Base-by-base conservation (phyloP, 1,284 basidiomycete genomes). In the Ganoderma sp. region DNA sequence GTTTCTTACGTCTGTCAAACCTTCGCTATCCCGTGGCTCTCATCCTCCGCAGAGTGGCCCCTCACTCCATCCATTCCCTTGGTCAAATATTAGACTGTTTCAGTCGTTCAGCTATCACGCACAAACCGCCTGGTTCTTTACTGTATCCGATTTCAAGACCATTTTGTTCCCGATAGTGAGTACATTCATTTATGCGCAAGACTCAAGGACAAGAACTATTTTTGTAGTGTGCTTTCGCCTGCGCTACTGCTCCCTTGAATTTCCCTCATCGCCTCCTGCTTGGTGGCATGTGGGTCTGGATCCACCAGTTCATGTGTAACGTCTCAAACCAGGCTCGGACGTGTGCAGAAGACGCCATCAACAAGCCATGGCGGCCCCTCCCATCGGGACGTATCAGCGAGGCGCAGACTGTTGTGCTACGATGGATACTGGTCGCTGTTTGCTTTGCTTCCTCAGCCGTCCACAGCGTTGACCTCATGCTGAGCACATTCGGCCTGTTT, bases 301-400 rank as follows among this genome's bases (percentile, higher is more conserved):
- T 78, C 6, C 78, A 81, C 63, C 68, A 79, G n/a, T 73, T 81
- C 7, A 75, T 79, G 65, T 77, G 76, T 70, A 78, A 78, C 62
- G 74, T 80, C 14, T 80, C 80, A 15, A 81, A 81, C 67, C 80
- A 81, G 65, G 74, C 72, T 9, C 63, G 73, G n/a, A 71, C 72
- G 28, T 66, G 65, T 3, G 70, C 74, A 5, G 80, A 81, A 65
- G 80, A 81, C 66, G 70, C 65, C 28, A 41, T 76, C 12, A 81
- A 81, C 70, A 77, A 77, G 61, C 78, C 80, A 1, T 78, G 79
- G 75, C 71, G 80, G 45, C 80, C 80, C 0, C 71, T 81, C 37
- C 80, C 80, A 1, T 69, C 80, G 19, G 73, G 74, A 10, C 74
- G 79, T 34, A 73, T 81, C 39, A 71, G 76, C 1, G 65, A 73